phyloP scores from a whole-genome alignment of 805 yeast species.

The Candida verbasci region DNA sequence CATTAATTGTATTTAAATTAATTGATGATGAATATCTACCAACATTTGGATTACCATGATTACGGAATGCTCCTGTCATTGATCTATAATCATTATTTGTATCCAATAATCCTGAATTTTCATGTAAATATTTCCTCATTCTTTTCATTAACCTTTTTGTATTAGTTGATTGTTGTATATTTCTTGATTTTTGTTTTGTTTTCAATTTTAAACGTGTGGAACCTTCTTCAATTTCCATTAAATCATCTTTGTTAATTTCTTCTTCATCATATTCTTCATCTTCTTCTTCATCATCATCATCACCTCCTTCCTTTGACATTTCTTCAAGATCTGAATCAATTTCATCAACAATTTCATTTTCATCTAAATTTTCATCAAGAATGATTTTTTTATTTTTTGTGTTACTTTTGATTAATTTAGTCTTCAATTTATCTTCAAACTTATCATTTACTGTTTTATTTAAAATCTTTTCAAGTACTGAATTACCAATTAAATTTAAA shows the following conservation, averaged over 20 bases:
- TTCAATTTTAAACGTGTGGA: too few species aligned
- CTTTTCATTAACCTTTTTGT: background rate
- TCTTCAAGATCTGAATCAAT: conserved; percentile 21
- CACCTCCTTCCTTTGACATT: conserved; percentile 14
- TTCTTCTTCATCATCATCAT: conserved; percentile 6
- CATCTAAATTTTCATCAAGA: conserved; percentile 12
- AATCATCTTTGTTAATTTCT: background rate
- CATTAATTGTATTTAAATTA: background rate
- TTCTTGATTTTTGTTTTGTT: background rate
- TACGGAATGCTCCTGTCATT: background rate
- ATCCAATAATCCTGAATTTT: background rate
- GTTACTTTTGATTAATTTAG: conserved; percentile 6
- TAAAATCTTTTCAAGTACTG: conserved; percentile 3
- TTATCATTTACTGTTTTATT: conserved; percentile 6
- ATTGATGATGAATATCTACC: background rate
- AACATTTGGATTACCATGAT: background rate
- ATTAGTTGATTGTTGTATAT: background rate
- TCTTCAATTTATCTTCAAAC: conserved; percentile 7
- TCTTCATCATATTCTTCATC: background rate
- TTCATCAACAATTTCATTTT: conserved; percentile 15
- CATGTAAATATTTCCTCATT: background rate
- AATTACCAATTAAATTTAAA: background rate
- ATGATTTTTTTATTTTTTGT: conserved; percentile 16
- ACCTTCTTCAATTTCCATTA: background rate
- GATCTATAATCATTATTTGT: too few species aligned